Conservation (phyloP, 805 yeast species). For the Wickerhamiella azymoides region DNA sequence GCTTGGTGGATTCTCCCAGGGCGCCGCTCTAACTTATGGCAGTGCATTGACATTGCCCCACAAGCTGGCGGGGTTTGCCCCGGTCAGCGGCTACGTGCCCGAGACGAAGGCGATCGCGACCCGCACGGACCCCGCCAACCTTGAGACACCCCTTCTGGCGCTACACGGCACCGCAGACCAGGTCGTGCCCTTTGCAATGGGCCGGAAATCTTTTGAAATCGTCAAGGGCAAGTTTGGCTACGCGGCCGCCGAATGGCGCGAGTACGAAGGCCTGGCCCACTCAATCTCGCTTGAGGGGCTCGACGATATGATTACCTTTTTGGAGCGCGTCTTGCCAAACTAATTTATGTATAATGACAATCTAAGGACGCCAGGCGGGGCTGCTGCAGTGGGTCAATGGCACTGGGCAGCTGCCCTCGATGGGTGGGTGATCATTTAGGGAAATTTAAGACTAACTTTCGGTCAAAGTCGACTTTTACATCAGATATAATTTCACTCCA, state of each 20-base stretch:
- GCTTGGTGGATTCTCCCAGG: constrained; percentile 95
- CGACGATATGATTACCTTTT: constrained; percentile 35
- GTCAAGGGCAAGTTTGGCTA: constrained; percentile 35
- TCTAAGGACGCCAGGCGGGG: constrained; percentile 67
- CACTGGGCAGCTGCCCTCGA: too few species aligned
- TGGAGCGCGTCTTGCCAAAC: constrained; percentile 26
- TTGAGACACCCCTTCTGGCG: constrained; percentile 63
- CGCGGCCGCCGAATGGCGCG: constrained; percentile 31
- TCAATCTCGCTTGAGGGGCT: constrained; percentile 56
- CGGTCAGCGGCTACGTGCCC: constrained; percentile 62
- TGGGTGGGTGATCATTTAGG: too few species aligned
- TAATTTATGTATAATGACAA: constrained; percentile 4
- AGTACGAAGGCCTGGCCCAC: constrained; percentile 55
- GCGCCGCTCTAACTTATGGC: constrained; percentile 60
- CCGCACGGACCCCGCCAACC: constrained; percentile 30
- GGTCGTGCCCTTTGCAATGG: constrained; percentile 35
- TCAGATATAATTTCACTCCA: too few species aligned
- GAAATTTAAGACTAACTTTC: too few species aligned
- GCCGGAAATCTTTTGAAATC: constrained; percentile 31
- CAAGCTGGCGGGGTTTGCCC: constrained; percentile 66
- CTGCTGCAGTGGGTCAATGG: constrained; percentile 24
- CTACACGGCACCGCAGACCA: constrained; percentile 81
- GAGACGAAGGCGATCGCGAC: constrained; percentile 13
- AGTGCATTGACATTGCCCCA: constrained; percentile 20
- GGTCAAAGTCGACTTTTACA: too few species aligned